phyloP scores from a whole-genome alignment of 768 basidiomycete species.

The Postia placenta region DNA sequence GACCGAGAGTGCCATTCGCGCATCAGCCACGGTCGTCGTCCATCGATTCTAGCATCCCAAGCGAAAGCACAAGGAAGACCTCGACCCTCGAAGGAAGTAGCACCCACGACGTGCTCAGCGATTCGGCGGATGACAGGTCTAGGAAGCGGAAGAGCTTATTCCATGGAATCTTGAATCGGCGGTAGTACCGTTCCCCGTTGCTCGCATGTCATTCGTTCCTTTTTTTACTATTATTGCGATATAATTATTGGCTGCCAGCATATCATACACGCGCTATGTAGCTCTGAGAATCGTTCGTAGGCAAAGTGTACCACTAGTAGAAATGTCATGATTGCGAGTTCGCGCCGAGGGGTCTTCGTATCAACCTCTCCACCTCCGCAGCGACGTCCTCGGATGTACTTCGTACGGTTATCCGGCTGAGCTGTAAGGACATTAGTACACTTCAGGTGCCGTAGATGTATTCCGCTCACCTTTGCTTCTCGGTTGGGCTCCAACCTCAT shows the following conservation, averaged over 20 bases:
- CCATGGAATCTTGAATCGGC: slow-evolving; percentile 33
- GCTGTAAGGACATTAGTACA: slow-evolving; percentile 32
- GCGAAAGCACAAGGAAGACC: slow-evolving; percentile 7
- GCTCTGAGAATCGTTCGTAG: slow-evolving; percentile 1
- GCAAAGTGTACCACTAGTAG: not conserved
- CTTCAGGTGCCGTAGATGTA: not conserved
- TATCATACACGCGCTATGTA: slow-evolving; percentile 7
- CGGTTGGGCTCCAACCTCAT: slow-evolving; percentile 90
- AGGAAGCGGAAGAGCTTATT: slow-evolving; percentile 33
- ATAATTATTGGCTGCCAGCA: slow-evolving; percentile 2
- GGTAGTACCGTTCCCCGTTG: slow-evolving; percentile 18
- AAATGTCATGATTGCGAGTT: slow-evolving; percentile 11
- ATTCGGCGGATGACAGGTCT: slow-evolving; percentile 12
- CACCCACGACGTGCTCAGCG: slow-evolving; percentile 6
- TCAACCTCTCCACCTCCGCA: slow-evolving; percentile 51
- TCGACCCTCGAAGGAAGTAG: slow-evolving; percentile 5
- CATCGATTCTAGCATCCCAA: slow-evolving; percentile 19
- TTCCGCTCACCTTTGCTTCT: slow-evolving; percentile 73
- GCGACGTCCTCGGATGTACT: slow-evolving; percentile 94
- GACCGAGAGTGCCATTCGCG: slow-evolving; percentile 9
- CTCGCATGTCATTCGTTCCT: not conserved
- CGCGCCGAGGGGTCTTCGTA: slow-evolving; percentile 34
- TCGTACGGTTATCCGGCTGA: slow-evolving; percentile 89
- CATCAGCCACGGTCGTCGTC: slow-evolving; percentile 24
- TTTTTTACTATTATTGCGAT: not conserved